Percentiles rank a stretch among this genome's conserved stretches.
These are phyloP conservation scores for Nakazawaea ishiwadae DNA, from an alignment of 805 yeast species.

Conservation along the genomic window DNA sequence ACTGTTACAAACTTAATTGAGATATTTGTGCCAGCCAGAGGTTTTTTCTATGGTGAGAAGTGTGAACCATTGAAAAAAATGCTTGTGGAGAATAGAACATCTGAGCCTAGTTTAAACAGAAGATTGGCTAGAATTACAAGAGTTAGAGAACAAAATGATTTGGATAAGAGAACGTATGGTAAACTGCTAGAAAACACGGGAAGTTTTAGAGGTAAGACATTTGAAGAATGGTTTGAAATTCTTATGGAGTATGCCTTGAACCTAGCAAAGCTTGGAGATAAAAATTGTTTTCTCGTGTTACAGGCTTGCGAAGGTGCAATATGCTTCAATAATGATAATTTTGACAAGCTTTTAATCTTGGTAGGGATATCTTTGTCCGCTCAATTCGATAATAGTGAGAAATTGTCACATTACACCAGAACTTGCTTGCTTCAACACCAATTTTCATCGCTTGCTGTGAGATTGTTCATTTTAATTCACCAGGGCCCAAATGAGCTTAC, in stretches of 20 bases:
- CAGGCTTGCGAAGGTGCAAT: slow-evolving; percentile 74
- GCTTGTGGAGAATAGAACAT: slow-evolving; percentile 54
- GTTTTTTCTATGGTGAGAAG: slow-evolving; percentile 75
- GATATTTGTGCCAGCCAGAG: slow-evolving; percentile 70
- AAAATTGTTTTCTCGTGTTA: slow-evolving; percentile 64
- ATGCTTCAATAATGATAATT: slow-evolving; percentile 63
- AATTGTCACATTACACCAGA: slow-evolving; percentile 52
- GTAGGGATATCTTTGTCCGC: slow-evolving; percentile 18
- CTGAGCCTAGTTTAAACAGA: slow-evolving; percentile 65
- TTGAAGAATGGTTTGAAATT: slow-evolving; percentile 80
- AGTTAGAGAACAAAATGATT: slow-evolving; percentile 52
- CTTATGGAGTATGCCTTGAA: slow-evolving; percentile 76
- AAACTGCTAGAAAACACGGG: slow-evolving; percentile 35
- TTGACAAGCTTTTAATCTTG: slow-evolving; percentile 26
- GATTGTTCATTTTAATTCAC: slow-evolving; percentile 63
- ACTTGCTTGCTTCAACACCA: slow-evolving; percentile 63
- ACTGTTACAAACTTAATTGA: slow-evolving; percentile 80
- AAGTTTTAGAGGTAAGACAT: slow-evolving; percentile 69
- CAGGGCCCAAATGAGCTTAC: slow-evolving; percentile 55
- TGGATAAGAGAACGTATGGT: slow-evolving; percentile 23
- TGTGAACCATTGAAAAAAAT: slow-evolving; percentile 67
- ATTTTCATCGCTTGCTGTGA: slow-evolving; percentile 65
- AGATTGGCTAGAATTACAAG: slow-evolving; percentile 63
- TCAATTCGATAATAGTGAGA: slow-evolving; percentile 46
- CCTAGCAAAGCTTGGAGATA: slow-evolving; percentile 54